A percentile compares a stretch with the other conserved stretches of the same genome.
phyloP scores from a whole-genome alignment of 2,329 filamentous ascomycete species.

The Gyromitra esculenta region DNA sequence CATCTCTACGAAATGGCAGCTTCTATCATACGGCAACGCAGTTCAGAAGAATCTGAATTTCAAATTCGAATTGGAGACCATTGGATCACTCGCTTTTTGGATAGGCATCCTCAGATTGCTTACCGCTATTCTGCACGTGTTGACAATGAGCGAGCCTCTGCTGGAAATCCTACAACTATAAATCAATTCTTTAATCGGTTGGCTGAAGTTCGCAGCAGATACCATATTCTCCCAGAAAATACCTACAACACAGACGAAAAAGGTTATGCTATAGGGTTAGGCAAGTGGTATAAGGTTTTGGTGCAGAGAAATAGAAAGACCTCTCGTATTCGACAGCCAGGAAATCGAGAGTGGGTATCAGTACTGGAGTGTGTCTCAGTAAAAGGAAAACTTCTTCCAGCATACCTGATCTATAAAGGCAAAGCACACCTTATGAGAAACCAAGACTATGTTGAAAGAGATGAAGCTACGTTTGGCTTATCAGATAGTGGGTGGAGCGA shows the following conservation, averaged over 20 bases:
- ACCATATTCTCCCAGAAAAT: background rate
- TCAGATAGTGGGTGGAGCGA: slow-evolving; percentile 36
- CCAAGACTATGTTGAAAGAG: slow-evolving; percentile 29
- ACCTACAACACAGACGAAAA: slow-evolving; percentile 11
- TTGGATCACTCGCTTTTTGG: slow-evolving; percentile 13
- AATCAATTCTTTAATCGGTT: slow-evolving; percentile 17
- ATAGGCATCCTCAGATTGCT: background rate
- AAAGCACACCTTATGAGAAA: slow-evolving; percentile 28
- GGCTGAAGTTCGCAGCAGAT: background rate
- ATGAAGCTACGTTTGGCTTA: slow-evolving; percentile 22
- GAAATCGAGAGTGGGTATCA: slow-evolving; percentile 47
- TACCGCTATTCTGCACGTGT: background rate
- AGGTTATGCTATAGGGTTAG: background rate
- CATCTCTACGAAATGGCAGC: slow-evolving; percentile 2
- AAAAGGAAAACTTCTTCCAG: slow-evolving; percentile 16
- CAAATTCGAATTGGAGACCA: background rate
- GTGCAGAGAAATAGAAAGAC: background rate
- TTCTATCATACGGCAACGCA: slow-evolving; percentile 2
- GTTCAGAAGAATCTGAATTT: background rate
- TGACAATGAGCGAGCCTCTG: background rate
- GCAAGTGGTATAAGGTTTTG: slow-evolving; percentile 4
- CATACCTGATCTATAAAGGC: slow-evolving; percentile 27
- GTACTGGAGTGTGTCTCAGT: slow-evolving; percentile 42
- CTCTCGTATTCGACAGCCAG: slow-evolving; percentile 1
- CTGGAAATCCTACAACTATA: background rate